Base-by-base conservation (phyloP, 345 rosid genomes). In the Cardamine chenopodiifolia region DNA sequence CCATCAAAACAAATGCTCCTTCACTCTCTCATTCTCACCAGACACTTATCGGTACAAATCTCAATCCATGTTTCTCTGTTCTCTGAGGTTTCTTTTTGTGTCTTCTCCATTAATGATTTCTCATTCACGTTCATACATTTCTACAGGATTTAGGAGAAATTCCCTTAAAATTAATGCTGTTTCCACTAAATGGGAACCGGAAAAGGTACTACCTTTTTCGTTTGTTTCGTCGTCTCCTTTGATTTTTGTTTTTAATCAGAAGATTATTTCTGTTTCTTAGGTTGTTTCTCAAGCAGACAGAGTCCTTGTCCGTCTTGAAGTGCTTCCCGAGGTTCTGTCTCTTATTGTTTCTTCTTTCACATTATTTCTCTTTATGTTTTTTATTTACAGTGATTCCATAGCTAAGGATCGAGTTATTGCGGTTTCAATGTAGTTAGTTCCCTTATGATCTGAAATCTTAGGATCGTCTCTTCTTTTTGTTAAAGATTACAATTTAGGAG, bases 251-350 rank as follows among this genome's bases (percentile, higher is more conserved):
- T 53, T 10, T 2, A 20, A 18, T 58, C 2, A 0, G 42, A 25
- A 19, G 49, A 35, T 34, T 2, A 39, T 6, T 20, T 37, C 0
- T 60, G 12, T 35, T 28, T 78, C 70, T 66, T 59, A 92, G 96
- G 91, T 92, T 67, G 86, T 85, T 80, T 92, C 97, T 9, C 97
- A 92, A 84, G 90, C 94, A 73, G 96, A 92, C 40, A 87, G 97
- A 64, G 94, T 90, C 55, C 90, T 92, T 20, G 78, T 88, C 58
- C 94, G 94, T 71, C 92, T 92, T 28, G 87, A 89, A 58, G 79
- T 79, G 63, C 85, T 86, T 31, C 76, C 92, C 5, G 92, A 90
- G 93, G 97, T 92, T 65, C 79, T 26, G 26, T 68, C 40, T 29
- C 15, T n/a, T 55, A 15, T 34, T 6, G 20, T 55, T 55, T 55